Base-by-base conservation (phyloP, 352 stramenopile genomes). In the Saprolegnia diclina region DNA sequence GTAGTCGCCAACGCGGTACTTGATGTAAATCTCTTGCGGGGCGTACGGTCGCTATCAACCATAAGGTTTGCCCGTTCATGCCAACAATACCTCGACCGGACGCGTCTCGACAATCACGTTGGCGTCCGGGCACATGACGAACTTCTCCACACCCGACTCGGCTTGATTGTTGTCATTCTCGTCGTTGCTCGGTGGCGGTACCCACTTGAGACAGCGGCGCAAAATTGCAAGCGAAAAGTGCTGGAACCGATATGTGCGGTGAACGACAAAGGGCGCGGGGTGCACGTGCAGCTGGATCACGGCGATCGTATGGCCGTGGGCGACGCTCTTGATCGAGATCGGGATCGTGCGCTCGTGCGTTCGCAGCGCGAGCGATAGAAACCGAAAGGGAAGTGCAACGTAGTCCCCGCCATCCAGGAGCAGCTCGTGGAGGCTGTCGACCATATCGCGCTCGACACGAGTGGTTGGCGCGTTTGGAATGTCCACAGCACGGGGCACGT, bases 391-490 rank as follows among this genome's bases (percentile, higher is more conserved):
- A 6, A 98, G 79, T 21, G 76, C 73, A 5, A 98, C 75, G 16
- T 79, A 78, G 67, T 98, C 94, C 61, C 86, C 77, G 0, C 80
- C 72, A 21, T 96, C 87, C 42, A 98, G 80, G 19, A 94, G 89
- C 9, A 98, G 73, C 73, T 96, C 80, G 35, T 92, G 79, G 54
- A 87, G 77, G 37, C 82, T 75, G 68, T 98, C 94, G 29, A 98
- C 96, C 90, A 98, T 97, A 59, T 98, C 93, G 10, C 78, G 74
- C 72, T 98, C 94, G 5, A 98, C 76, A 19, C 65, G 26, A 63
- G 57, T 14, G 19, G 9, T 11, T 45, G 48, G 64, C 38, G 64
- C 9, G 24, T 73, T 38, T 53, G 63, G 46, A 57, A 77, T 77
- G 61, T 82, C 64, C 64, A 56, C 90, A 19, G 80, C 74, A 13